A percentile compares a stretch with the other conserved stretches of the same genome.
Conservation (phyloP, 2,329 filamentous ascomycete species). For the Xylariomycetidae sp. region DNA sequence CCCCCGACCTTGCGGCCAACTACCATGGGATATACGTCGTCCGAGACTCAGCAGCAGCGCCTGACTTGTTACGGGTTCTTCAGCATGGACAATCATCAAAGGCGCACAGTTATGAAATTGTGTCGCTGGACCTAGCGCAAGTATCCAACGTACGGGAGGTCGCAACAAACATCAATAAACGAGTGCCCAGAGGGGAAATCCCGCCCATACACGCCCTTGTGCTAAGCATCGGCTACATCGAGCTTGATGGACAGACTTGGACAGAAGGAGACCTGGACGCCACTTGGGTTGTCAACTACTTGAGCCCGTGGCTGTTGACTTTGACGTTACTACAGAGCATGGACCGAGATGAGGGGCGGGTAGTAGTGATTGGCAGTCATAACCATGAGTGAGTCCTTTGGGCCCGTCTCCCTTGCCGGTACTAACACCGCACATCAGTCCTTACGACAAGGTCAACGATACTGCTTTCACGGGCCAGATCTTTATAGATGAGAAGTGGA, state of each 20-base stretch:
- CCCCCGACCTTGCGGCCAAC: conserved; percentile 1
- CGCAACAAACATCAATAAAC: conserved; percentile 6
- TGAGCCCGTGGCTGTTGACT: conserved; percentile 20
- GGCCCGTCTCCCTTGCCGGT: too few relatives aligned
- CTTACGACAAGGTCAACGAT: conserved; percentile 6
- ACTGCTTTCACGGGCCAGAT: conserved; percentile 2
- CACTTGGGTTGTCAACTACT: conserved; percentile 18
- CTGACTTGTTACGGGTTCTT: neutral
- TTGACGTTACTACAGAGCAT: conserved; percentile 19
- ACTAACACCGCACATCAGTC: too few relatives aligned
- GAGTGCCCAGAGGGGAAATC: conserved; percentile 16
- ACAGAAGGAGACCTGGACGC: conserved; percentile 16
- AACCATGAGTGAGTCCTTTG: conserved; percentile 31
- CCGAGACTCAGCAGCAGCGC: conserved; percentile 1
- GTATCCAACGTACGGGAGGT: conserved; percentile 4
- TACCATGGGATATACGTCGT: conserved; percentile 7
- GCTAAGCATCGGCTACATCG: conserved; percentile 26
- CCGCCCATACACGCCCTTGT: conserved; percentile 34
- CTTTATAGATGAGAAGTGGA: conserved; percentile 11
- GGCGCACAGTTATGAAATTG: conserved; percentile 6
- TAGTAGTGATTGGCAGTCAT: conserved; percentile 15
- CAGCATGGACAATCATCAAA: neutral
- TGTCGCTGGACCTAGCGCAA: conserved; percentile 7
- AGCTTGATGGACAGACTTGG: conserved; percentile 14
- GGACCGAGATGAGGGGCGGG: conserved; percentile 11